Conservation (phyloP, 1,139 yeast genomes). For the Hemisphaericaspora xylofermentans region DNA sequence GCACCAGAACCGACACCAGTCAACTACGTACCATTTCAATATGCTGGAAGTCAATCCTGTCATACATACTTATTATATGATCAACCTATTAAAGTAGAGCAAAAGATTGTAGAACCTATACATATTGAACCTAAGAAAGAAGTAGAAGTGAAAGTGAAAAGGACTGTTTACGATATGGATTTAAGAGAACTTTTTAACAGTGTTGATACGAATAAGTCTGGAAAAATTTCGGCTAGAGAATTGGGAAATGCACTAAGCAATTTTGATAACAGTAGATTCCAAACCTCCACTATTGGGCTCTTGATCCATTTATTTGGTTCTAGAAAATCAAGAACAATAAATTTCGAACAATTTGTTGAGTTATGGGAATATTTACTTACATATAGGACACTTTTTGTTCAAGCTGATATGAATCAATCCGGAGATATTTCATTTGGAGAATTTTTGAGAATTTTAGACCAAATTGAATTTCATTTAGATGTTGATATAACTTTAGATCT, state of each 20-base stretch:
- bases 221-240: conserved; percentile 58
- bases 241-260: conserved; percentile 62
- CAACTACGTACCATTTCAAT: conserved; percentile 18
- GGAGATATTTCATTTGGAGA: conserved; percentile 71
- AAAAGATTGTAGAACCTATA: conserved; percentile 16
- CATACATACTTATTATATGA: conserved; percentile 17
- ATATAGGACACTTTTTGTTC: conserved; percentile 64
- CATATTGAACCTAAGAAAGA: not conserved
- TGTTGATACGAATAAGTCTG: conserved; percentile 55
- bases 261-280: conserved; percentile 64
- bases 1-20: conserved; percentile 9
- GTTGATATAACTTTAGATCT: conserved; percentile 61
- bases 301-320: conserved; percentile 61
- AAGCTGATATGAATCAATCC: conserved; percentile 60
- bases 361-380: conserved; percentile 71
- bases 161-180: conserved; percentile 39
- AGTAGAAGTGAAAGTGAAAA: conserved; percentile 12
- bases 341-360: conserved; percentile 67
- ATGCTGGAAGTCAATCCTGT: conserved; percentile 19
- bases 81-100: conserved; percentile 12
- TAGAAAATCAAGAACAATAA: conserved; percentile 29
- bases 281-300: conserved; percentile 58
- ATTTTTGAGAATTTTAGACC: conserved; percentile 61
- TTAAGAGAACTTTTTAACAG: conserved; percentile 54
- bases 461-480: conserved; percentile 68